Evolutionary conservation across 495 filamentous ascomycete species (phyloP).

Genomic region (Lentithecium fluviatile): DNA sequence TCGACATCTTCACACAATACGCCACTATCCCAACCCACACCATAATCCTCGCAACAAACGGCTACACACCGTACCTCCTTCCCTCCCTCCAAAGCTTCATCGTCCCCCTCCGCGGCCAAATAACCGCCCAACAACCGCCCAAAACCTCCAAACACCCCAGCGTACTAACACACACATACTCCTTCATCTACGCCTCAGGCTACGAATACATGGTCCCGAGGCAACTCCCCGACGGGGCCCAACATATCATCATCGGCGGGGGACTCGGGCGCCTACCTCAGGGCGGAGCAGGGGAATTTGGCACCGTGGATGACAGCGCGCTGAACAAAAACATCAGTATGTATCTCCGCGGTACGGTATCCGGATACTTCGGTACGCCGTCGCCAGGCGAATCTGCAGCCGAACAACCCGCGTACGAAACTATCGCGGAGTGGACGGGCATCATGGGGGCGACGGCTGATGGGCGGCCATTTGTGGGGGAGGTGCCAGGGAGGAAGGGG

Average conservation of each 20-base stretch:
- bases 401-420: constrained; percentile 30
- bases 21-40: constrained; percentile 54
- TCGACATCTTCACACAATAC: constrained; percentile 54
- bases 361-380: constrained; percentile 53
- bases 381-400: constrained; percentile 56
- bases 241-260: constrained; percentile 71
- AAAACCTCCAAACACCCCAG: constrained; percentile 35
- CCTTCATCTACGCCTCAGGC: constrained; percentile 59
- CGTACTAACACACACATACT: constrained; percentile 56
- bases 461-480: constrained; percentile 56
- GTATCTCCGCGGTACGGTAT: constrained; percentile 50
- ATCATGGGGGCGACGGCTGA: constrained; percentile 62
- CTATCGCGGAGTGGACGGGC: constrained; percentile 62
- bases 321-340: constrained; percentile 55
- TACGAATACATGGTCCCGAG: constrained; percentile 68
- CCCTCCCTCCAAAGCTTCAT: constrained; percentile 59
- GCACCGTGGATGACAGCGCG: constrained; percentile 58
- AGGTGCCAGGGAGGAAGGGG: constrained; percentile 40
- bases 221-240: constrained; percentile 48
- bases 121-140: constrained; percentile 61
- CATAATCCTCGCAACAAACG: constrained; percentile 71
- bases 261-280: constrained; percentile 53
- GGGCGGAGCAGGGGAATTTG: constrained; percentile 52
- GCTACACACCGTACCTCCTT: constrained; percentile 62
- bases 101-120: constrained; percentile 66